A percentile compares a stretch with the other conserved stretches of the same genome.
phyloP scores from a whole-genome alignment of 73 alveolate species.

The Paramecium sonneborni region DNA sequence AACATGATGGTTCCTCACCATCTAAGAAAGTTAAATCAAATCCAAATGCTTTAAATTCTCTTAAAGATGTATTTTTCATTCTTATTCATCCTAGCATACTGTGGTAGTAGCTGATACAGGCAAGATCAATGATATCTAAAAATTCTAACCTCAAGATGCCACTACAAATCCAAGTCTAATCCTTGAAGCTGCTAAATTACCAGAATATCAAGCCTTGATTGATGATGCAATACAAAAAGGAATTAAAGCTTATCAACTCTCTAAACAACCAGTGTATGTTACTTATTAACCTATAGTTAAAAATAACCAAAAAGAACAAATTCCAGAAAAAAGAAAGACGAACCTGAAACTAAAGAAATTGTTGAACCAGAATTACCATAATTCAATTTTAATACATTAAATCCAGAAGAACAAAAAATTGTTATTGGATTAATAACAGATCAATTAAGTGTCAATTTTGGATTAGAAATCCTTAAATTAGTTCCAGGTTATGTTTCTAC shows the following conservation, averaged over 20 bases:
- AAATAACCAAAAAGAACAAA: conserved; percentile 55
- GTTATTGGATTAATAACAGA: conserved; percentile 69
- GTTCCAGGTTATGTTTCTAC: conserved; percentile 85
- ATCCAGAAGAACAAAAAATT: conserved; percentile 37
- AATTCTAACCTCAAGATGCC: conserved; percentile 80
- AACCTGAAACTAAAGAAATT: conserved; percentile 26
- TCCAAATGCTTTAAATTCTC: conserved; percentile 43
- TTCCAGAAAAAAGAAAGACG: conserved; percentile 44
- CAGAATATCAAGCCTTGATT: conserved; percentile 65
- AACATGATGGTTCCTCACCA: conserved; percentile 53
- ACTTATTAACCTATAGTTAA: not conserved
- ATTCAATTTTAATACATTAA: conserved; percentile 47
- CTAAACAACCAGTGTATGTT: conserved; percentile 46
- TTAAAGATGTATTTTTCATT: conserved; percentile 36
- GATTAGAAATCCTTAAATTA: conserved; percentile 71
- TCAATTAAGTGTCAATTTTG: conserved; percentile 73
- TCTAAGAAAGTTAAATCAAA: conserved; percentile 58
- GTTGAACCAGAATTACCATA: conserved; percentile 51
- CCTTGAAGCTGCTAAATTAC: conserved; percentile 68
- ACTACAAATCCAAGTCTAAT: conserved; percentile 85
- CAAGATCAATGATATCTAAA: conserved; percentile 72
- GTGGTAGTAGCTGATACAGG: conserved; percentile 86
- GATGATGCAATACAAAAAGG: conserved; percentile 70
- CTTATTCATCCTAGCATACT: conserved; percentile 56
- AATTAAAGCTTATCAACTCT: conserved; percentile 4